phyloP scores from a whole-genome alignment of 805 yeast species.

The Candida easanensis region DNA sequence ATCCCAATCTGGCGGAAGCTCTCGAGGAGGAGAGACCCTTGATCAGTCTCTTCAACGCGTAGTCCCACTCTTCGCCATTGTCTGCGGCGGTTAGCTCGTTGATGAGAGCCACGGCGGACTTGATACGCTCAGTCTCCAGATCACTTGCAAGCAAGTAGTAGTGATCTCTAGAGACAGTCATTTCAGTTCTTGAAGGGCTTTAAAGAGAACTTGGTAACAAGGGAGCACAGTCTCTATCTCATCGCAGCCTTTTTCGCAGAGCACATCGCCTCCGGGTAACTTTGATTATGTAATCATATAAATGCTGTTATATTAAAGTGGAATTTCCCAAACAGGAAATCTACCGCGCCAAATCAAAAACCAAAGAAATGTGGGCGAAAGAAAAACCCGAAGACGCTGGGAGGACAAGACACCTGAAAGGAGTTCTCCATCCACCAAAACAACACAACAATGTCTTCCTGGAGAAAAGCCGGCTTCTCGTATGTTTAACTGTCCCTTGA shows the following conservation, averaged over 20 bases:
- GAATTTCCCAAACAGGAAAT: conserved; percentile 19
- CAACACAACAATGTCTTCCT: conserved; percentile 43
- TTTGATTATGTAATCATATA: neutral
- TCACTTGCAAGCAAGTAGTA: conserved; percentile 80
- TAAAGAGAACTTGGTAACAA: too few relatives aligned
- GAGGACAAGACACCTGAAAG: neutral
- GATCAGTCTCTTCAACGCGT: conserved; percentile 74
- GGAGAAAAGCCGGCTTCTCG: conserved; percentile 69
- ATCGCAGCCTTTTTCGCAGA: neutral
- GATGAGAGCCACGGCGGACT: conserved; percentile 66
- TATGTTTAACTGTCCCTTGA: conserved; percentile 30
- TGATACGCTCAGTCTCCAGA: conserved; percentile 63
- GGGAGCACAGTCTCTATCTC: too few relatives aligned
- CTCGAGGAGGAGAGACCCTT: conserved; percentile 81
- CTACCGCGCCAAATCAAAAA: conserved; percentile 15
- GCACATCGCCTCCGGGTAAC: conserved; percentile 2
- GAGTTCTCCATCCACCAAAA: neutral
- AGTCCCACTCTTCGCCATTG: conserved; percentile 65
- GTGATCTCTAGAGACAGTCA: conserved; percentile 66
- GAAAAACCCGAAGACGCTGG: neutral
- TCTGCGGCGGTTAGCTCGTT: conserved; percentile 49
- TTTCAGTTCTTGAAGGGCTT: too few relatives aligned
- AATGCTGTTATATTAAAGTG: neutral
- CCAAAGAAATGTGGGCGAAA: conserved; percentile 4
- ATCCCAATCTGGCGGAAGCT: conserved; percentile 84